Evolutionary conservation across 768 basidiomycete species (phyloP), one percentile per base, ranked within the genome.

Genomic region (Lactifluus piperatus): DNA sequence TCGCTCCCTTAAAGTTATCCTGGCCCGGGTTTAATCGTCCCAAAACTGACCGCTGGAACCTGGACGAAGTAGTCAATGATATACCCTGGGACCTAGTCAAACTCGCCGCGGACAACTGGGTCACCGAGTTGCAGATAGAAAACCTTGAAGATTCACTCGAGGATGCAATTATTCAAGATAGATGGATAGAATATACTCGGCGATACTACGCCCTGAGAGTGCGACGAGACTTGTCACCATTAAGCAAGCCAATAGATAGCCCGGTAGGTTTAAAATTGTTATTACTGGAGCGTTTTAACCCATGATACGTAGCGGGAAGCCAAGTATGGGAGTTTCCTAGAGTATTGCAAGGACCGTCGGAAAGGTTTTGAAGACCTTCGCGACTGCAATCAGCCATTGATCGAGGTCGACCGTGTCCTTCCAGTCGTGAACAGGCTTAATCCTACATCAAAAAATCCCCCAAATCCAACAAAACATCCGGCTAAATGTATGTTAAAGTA

Each of bases 181-280:
- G 88, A 58, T 77, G 76, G 72, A 80, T 81, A n/a, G 88, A 88
- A 67, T 88, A 85, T 65, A 89, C 88, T 2, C 75, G 84, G 59
- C 77, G 88, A 46, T 91, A 85, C 68, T 78, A 77, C 65, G 79
- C 79, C 20, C 67, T 80, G 27, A 71, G 69, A 44, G 69, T 91
- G 32, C 75, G 89, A 51, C 72, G 66, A 22, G 91, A 93, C 69
- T 68, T 94, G 65, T 84, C 78, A 16, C 91, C 91, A 29, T 69
- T 86, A 59, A 87, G 85, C 70, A 84, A 83, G 66, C 84, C 85
- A 9, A 72, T 70, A 24, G 85, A 85, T 67, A 82, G 82, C 58
- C 72, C 76, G 32, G 87, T 89, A 70, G 64, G 85, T 37, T 41
- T 34, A 43, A 29, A 11, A 24, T 50, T 50, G 32, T 51, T 29